Evolutionary conservation across 164 flowering plant genomes (phyloP), one percentile per base, ranked within the genome.

Genomic region (Nymphaea colorata): DNA sequence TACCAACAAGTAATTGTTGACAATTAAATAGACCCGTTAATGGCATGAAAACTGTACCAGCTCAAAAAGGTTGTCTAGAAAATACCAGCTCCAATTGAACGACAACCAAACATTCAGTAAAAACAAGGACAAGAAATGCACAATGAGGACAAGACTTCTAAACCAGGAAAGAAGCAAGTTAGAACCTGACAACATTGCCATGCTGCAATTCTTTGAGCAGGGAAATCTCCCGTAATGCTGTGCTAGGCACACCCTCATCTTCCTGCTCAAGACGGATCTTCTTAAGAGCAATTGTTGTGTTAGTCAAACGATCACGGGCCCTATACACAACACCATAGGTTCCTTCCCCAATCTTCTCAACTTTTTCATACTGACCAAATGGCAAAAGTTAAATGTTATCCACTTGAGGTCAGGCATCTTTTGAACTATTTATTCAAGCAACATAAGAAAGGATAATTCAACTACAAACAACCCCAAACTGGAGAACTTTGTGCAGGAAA

Each of bases 201-300:
- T 90, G 96, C 74, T 88, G 90, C 96, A 90, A 88, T 81, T 90
- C 96, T 70, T 90, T 90, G 86, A 90, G 82, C 62, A 90, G 86
- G 11, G 96, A 88, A 61, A 90, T 90, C 73, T 90, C 96, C 72
- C 96, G 78, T 15, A 90, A 86, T n/a, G 96, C 93, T 4, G 93
- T 90, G 80, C 93, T 90, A 1, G 96, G 96, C 3, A 90, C 91
- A 36, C 96, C 96, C 72, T 90, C 96, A 75, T 90, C 96, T 76
- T 90, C 93, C 76, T 90, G 96, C 84, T 90, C 96, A 75, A 90
- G 73, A 7, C 96, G 85, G 67, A 90, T 90, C 81, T 90, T 90
- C 79, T 90, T 90, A 75, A 90, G 70, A 60, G 96, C 96, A 55
- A 90, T 86, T 2, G 87, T 88, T 71, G 84, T 87, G 71, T 88